Percentiles rank a stretch among this genome's conserved stretches.
phyloP scores from a whole-genome alignment of 108 stramenopile species.

The Cyclotella atomus region DNA sequence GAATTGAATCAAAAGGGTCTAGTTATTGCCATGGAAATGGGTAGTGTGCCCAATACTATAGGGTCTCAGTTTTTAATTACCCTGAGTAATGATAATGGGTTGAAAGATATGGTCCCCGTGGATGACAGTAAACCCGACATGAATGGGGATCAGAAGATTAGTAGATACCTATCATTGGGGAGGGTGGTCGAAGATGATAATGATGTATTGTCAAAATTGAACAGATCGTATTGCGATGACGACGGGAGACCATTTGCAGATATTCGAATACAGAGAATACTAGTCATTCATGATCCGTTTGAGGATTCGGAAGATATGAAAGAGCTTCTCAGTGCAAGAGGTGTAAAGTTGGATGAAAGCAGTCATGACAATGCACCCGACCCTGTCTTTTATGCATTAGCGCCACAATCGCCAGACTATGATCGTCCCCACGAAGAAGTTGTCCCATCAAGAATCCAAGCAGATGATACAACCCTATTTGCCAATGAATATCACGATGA shows the following conservation, averaged over 20 bases:
- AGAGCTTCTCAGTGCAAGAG: conserved; percentile 47
- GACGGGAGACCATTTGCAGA: conserved; percentile 96
- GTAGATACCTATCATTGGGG: conserved; percentile 81
- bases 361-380: neutral
- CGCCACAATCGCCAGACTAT: conserved; percentile 64
- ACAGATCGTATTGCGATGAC: conserved; percentile 88
- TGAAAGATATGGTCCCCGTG: conserved; percentile 55
- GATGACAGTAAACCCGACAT: conserved; percentile 44
- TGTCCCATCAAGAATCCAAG: conserved; percentile 69
- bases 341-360: conserved; percentile 38
- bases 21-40: conserved; percentile 77
- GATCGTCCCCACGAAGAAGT: conserved; percentile 87
- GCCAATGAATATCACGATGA: conserved; percentile 44
- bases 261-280: conserved; percentile 88
- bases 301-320: conserved; percentile 75
- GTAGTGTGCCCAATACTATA: conserved; percentile 69
- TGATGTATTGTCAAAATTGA: conserved; percentile 82
- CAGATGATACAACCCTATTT: conserved; percentile 58
- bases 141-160: conserved; percentile 32
- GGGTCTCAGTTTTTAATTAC: conserved; percentile 97
- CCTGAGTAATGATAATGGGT: conserved; percentile 67
- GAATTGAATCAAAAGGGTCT: conserved; percentile 76
- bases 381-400: conserved; percentile 34
- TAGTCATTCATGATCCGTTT: conserved; percentile 95
- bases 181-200: conserved; percentile 91